Conservation (phyloP, 306 rosid species). For the Cicer judaicum region DNA sequence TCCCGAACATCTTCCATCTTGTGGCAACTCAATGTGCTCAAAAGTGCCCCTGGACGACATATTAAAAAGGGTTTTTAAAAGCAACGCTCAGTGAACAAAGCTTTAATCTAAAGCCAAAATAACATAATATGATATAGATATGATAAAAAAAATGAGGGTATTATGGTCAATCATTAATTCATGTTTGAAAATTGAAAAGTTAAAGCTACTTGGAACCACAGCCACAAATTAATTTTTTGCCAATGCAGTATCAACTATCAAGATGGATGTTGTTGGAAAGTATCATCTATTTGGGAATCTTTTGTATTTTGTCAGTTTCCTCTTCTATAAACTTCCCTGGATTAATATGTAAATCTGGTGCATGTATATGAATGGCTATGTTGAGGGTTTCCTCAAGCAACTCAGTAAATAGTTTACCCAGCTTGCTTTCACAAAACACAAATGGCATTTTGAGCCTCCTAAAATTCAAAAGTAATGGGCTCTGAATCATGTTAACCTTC, state of each 20-base stretch:
- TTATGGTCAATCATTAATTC: conserved; percentile 27
- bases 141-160: background rate
- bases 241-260: conserved; percentile 1
- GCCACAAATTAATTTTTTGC: background rate
- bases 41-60: conserved; percentile 54
- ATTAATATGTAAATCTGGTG: background rate
- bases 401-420: background rate
- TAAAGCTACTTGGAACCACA: conserved; percentile 8
- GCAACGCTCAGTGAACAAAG: conserved; percentile 11
- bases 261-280: conserved; percentile 15
- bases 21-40: conserved; percentile 65
- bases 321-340: background rate
- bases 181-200: conserved; percentile 17
- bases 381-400: background rate
- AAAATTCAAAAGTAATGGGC: background rate
- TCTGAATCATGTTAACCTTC: conserved; percentile 20
- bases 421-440: too few relatives aligned
- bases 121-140: background rate
- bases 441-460: conserved; percentile 13
- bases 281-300: background rate
- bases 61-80: conserved; percentile 37
- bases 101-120: conserved; percentile 19
- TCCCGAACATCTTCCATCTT: conserved; percentile 73
- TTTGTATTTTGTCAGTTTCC: background rate
- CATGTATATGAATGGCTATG: background rate